Evolutionary conservation across 306 rosid genomes (phyloP).

Genomic region (Abrus precatorius): DNA sequence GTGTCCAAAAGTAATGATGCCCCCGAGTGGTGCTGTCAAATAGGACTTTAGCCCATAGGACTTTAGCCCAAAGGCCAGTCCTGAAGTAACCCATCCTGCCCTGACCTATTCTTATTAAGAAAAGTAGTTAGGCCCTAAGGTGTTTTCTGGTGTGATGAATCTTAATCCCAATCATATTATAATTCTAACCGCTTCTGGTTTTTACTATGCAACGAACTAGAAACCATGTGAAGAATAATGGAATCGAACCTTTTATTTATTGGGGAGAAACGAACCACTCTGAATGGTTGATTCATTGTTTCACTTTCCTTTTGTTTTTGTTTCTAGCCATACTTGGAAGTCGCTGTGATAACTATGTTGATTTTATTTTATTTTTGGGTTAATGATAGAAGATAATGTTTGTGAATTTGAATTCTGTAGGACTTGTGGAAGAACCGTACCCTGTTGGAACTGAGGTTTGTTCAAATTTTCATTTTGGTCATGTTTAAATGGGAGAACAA

Average conservation of each 20-base stretch:
- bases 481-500: conserved; percentile 69
- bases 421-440: conserved; percentile 59
- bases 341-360: background rate
- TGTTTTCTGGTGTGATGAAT: too few relatives aligned
- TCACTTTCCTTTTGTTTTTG: background rate
- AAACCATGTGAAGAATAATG: background rate
- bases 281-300: background rate
- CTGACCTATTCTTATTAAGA: too few relatives aligned
- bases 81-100: too few relatives aligned
- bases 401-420: conserved; percentile 42
- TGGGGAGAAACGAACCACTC: background rate
- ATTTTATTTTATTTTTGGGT: background rate
- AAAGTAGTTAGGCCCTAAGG: too few relatives aligned
- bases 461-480: conserved; percentile 51
- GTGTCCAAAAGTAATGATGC: too few relatives aligned
- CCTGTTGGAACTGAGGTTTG: conserved; percentile 71
- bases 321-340: conserved; percentile 5
- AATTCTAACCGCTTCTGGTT: too few relatives aligned
- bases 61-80: too few relatives aligned
- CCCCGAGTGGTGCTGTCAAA: too few relatives aligned
- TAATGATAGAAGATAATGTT: conserved; percentile 21
- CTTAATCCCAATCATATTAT: too few relatives aligned
- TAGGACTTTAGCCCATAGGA: too few relatives aligned
- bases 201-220: background rate
- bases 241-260: conserved; percentile 1